Base-by-base conservation (phyloP, 2,329 filamentous ascomycete species). In the Aspergillus viridinutans region DNA sequence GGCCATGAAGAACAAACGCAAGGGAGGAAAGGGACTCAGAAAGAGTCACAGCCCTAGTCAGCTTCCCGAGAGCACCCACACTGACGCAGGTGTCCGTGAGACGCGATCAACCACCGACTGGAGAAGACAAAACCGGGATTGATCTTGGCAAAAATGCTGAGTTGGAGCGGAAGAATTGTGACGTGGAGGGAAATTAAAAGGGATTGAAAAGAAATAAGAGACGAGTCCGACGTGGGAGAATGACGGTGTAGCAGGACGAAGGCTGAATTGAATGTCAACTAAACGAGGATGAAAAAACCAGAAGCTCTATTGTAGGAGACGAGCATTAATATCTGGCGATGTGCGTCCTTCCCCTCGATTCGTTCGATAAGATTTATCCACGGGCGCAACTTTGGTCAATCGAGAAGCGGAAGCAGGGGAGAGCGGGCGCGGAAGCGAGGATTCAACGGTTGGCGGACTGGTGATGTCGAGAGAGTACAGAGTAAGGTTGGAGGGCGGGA, bases 1-100 rank as follows among this genome's bases (percentile, higher is more conserved):
- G 43, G 43, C 23, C 23, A 10, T 47, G 25, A 47, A 21, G 55
- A 50, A 14, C 35, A 17, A 55, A 67, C 59, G 64, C 63, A 64
- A 67, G 62, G 63, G 61, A 65, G 61, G 60, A 59, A 64, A 67
- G 61, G 61, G 59, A 66, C 63, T 53, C n/a, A 14, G 23, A 48
- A 60, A 59, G 55, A 65, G 58, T 55, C 60, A 61, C 61, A 66
- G 63, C 57, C 61, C 58, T 61, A 61, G 62, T 66, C 62, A 58
- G 60, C 48, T 52, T 60, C 49, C 52, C 42, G 38, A 59, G 54
- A 56, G 56, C 57, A 57, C 55, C 57, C 62, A 56, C 55, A 61
- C 58, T 61, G 63, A 67, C 62, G 64, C 65, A 66, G 64, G 64
- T 61, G 65, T 61, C 65, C 65, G 64, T 58, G 55, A 61, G 58